phyloP scores from a whole-genome alignment of 352 stramenopile genomes.

The Globisporangium spiculum region DNA sequence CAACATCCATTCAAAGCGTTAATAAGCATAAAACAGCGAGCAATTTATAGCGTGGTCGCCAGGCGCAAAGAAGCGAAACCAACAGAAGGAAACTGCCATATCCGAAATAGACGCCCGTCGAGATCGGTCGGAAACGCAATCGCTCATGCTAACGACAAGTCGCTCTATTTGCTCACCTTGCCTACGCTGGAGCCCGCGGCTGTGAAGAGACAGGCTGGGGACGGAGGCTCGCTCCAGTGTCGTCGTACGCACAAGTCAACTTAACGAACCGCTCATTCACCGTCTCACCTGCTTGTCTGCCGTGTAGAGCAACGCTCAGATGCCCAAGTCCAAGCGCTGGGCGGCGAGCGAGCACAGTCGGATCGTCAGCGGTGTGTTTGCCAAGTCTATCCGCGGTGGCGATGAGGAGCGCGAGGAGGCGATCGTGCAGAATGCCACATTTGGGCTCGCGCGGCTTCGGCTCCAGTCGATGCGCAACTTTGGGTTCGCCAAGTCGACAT shows the following conservation, averaged over 20 bases:
- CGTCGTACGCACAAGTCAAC: background rate
- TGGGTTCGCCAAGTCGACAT: conserved; percentile 3
- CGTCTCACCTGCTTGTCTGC: background rate
- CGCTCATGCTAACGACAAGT: background rate
- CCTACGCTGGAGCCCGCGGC: background rate
- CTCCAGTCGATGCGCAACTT: conserved; percentile 15
- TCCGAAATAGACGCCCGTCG: background rate
- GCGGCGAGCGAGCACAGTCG: conserved; percentile 20
- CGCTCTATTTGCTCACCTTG: background rate
- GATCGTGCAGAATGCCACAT: conserved; percentile 18
- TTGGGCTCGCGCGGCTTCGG: conserved; percentile 14
- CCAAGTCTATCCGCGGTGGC: conserved; percentile 17
- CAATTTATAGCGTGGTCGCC: background rate
- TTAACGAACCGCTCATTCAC: background rate
- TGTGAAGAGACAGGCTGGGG: background rate
- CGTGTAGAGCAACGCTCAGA: background rate
- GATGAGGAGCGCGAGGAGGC: conserved; percentile 16
- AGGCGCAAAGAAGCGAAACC: background rate
- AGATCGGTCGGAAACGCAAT: background rate
- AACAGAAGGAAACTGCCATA: background rate
- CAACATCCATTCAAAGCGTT: background rate
- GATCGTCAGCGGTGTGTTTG: conserved; percentile 19
- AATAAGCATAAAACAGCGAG: background rate
- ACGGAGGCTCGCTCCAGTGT: background rate
- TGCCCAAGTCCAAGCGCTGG: conserved; percentile 19